phyloP scores from a whole-genome alignment of 257 asterid species.

The Thymus mandschuricus region DNA sequence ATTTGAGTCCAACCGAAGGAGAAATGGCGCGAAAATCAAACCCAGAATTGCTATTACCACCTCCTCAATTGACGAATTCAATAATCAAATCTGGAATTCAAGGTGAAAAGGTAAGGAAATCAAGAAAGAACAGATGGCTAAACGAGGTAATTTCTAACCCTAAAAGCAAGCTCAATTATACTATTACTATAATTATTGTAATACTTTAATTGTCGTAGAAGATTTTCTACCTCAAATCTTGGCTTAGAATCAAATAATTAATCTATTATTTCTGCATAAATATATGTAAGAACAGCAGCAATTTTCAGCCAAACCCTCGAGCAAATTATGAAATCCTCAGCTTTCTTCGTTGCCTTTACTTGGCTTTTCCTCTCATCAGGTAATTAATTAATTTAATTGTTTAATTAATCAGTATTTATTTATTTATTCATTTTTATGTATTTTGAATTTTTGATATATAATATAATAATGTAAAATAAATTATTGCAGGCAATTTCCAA shows the following conservation, averaged over 20 bases:
- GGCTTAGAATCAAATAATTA: constrained; percentile 63
- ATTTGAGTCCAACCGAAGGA: no score
- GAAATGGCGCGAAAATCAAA: no score
- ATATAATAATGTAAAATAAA: neutral
- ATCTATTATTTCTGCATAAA: neutral
- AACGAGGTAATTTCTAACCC: neutral
- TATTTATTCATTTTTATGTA: neutral
- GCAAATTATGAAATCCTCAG: constrained; percentile 40
- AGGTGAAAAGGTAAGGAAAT: neutral
- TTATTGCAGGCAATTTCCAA: constrained; percentile 39
- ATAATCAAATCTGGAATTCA: neutral
- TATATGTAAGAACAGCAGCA: neutral
- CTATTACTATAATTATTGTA: neutral
- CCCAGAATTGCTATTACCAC: no score
- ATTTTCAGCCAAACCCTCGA: neutral
- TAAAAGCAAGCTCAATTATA: constrained; percentile 20
- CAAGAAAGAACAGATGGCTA: neutral
- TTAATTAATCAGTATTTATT: no score
- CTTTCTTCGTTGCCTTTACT: constrained; percentile 33
- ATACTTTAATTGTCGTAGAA: constrained; percentile 46
- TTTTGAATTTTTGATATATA: no score
- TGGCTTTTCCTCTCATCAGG: constrained; percentile 47
- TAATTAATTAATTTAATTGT: constrained; percentile 13
- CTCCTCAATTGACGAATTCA: neutral
- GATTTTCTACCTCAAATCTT: constrained; percentile 46